Conservation (phyloP, 2,329 filamentous ascomycete species). For the Paracorniculantispora psalliotae region DNA sequence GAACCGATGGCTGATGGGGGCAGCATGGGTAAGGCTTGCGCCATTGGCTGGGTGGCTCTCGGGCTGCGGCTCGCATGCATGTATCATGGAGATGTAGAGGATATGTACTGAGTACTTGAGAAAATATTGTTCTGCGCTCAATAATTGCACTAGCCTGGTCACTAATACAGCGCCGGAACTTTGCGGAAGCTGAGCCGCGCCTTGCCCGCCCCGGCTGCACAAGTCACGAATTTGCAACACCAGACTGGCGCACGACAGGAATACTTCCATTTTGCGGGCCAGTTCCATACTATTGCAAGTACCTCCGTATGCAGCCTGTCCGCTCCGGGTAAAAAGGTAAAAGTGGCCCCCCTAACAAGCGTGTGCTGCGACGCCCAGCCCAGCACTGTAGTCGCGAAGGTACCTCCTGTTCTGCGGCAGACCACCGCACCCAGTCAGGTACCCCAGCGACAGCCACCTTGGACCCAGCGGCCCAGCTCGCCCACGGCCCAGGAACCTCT, state of each 20-base stretch:
- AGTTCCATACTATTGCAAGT: not conserved
- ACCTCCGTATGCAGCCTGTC: not conserved
- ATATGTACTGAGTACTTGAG: not conserved
- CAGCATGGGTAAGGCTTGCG: not conserved
- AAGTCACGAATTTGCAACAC: slow-evolving; percentile 8
- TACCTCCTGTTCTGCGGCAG: not conserved
- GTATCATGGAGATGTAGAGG: not conserved
- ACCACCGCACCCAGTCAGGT: not conserved
- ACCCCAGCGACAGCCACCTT: not conserved
- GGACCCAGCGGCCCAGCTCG: not conserved
- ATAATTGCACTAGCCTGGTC: not conserved
- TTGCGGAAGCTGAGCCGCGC: slow-evolving; percentile 1
- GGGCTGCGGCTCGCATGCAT: slow-evolving; percentile 5
- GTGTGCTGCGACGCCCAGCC: not conserved
- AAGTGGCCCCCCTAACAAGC: not conserved
- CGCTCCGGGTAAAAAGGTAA: slow-evolving; percentile 4
- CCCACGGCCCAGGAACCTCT: slow-evolving; percentile 19
- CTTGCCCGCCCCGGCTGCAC: not conserved
- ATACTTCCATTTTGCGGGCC: not conserved
- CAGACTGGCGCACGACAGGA: not conserved
- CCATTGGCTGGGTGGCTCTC: slow-evolving; percentile 6
- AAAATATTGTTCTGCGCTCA: no score
- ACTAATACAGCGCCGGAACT: not conserved
- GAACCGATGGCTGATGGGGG: not conserved
- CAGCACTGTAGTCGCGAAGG: not conserved